Percentiles rank a stretch among this genome's conserved stretches.
Evolutionary conservation across 495 filamentous ascomycete species (phyloP).

Genomic region (Hyaloscypha hepaticicola): DNA sequence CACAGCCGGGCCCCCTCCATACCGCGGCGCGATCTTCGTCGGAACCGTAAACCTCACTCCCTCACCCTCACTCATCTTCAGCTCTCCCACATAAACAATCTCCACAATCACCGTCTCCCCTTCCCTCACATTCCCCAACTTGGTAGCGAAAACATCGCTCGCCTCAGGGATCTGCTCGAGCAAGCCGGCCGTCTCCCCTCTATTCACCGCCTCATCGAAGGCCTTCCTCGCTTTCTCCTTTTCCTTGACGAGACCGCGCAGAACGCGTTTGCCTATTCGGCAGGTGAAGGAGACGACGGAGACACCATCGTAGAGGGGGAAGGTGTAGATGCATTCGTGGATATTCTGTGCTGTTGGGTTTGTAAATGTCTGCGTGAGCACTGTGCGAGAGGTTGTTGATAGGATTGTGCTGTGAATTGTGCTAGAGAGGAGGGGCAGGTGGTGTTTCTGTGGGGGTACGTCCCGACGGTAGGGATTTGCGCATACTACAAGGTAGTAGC

Average conservation of each 20-base stretch:
- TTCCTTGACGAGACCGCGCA: constrained; percentile 62
- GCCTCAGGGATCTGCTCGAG: constrained; percentile 57
- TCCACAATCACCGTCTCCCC: constrained; percentile 51
- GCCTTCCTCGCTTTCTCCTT: constrained; percentile 52
- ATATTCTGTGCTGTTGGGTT: constrained; percentile 48
- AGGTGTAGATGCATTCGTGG: constrained; percentile 57
- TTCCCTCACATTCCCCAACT: constrained; percentile 61
- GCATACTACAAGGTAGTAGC: constrained; percentile 24
- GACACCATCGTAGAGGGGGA: constrained; percentile 67
- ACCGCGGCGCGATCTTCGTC: constrained; percentile 60
- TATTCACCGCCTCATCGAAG: constrained; percentile 53
- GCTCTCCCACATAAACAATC: constrained; percentile 63
- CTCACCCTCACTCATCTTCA: constrained; percentile 65
- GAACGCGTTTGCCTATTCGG: constrained; percentile 46
- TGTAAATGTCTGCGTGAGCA: constrained; percentile 59
- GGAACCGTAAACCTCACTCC: constrained; percentile 66
- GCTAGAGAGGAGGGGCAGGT: constrained; percentile 55
- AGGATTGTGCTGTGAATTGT: constrained; percentile 53
- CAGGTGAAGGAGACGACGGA: constrained; percentile 63
- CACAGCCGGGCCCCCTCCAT: constrained; percentile 48
- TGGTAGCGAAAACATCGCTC: constrained; percentile 63
- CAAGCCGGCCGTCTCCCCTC: constrained; percentile 59
- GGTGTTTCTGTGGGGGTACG: constrained; percentile 27
- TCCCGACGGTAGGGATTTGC: neutral
- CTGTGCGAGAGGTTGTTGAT: constrained; percentile 54